Evolutionary conservation across 345 rosid genomes (phyloP).

Genomic region (thale cress (Arabidopsis thaliana)): TAIR10.1 NC_003071.7:8829001-8829500

Average conservation of each 20-base stretch:
- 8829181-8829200: conserved; percentile 45
- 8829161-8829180: conserved; percentile 78
- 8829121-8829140: conserved; percentile 92
- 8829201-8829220: background rate
- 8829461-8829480: conserved; percentile 74
- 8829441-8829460: conserved; percentile 51
- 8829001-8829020: conserved; percentile 82
- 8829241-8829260: conserved; percentile 23
- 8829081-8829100: conserved; percentile 99
- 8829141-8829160: conserved; percentile 96
- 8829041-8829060: conserved; percentile 89
- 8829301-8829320: conserved; percentile 90
- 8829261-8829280: conserved; percentile 82
- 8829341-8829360: conserved; percentile 65
- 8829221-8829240: background rate
- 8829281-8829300: conserved; percentile 84
- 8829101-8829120: conserved; percentile 87
- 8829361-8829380: conserved; percentile 50
- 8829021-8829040: conserved; percentile 88
- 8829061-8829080: conserved; percentile 93
- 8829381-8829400: conserved; percentile 38
- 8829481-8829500: conserved; percentile 83
- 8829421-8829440: conserved; percentile 49
- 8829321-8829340: conserved; percentile 82
- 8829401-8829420: conserved; percentile 37